These are phyloP conservation scores for Prunella vulgaris DNA, from an alignment of 257 asterid species.

Conservation along the genomic window DNA sequence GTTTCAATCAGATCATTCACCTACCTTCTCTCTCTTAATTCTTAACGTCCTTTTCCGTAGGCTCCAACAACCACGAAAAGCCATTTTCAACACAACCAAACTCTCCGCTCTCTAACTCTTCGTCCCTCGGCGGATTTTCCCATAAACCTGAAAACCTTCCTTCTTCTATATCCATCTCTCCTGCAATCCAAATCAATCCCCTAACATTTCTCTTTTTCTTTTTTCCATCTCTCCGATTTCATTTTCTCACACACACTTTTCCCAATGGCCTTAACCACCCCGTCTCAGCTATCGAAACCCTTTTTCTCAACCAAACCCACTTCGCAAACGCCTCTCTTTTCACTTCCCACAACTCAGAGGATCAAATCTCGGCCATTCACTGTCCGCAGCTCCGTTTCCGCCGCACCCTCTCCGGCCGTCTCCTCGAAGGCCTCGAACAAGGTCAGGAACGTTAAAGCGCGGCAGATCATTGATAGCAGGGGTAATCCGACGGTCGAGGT, in stretches of 20 bases:
- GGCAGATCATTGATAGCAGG: conserved; percentile 98
- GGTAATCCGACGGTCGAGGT: conserved; percentile 99
- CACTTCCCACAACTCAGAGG: conserved; percentile 33
- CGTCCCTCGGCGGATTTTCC: conserved; percentile 61
- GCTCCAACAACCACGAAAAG: conserved; percentile 29
- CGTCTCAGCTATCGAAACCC: conserved; percentile 56
- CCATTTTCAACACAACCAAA: conserved; percentile 18
- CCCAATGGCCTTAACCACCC: conserved; percentile 63
- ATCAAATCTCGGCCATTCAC: conserved; percentile 34
- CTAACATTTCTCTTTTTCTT: not conserved
- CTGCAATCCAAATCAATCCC: not conserved
- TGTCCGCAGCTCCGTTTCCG: conserved; percentile 58
- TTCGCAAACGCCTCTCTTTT: conserved; percentile 34
- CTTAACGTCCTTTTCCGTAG: conserved; percentile 12
- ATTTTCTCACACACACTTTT: not conserved
- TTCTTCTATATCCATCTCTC: not conserved
- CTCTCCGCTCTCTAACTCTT: conserved; percentile 34
- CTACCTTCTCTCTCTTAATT: conserved; percentile 13
- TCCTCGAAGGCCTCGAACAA: conserved; percentile 32
- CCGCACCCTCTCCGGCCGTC: conserved; percentile 37
- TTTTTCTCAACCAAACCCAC: conserved; percentile 55
- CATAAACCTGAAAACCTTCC: conserved; percentile 25
- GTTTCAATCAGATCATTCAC: not conserved
- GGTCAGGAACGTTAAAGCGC: conserved; percentile 70
- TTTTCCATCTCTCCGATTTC: not conserved